These are phyloP conservation scores for Quercus suber DNA, from an alignment of 306 rosid genomes.

Conservation along the genomic window DNA sequence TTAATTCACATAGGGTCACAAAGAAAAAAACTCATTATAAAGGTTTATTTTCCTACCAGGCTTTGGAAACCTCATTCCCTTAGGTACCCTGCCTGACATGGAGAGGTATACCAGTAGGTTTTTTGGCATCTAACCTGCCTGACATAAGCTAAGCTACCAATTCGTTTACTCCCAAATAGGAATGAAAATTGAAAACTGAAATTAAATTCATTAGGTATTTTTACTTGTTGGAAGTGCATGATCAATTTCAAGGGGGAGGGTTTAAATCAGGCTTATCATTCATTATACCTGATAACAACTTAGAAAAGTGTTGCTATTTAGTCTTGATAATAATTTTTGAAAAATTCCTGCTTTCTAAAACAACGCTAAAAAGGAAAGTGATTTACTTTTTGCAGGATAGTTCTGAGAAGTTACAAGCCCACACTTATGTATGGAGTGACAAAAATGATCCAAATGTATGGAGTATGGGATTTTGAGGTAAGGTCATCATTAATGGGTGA, in stretches of 20 bases:
- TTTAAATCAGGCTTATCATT: neutral
- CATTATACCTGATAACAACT: neutral
- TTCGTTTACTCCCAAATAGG: neutral
- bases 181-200: neutral
- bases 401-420: slow-evolving; percentile 43
- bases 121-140: neutral
- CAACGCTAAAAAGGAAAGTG: neutral
- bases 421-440: slow-evolving; percentile 72
- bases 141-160: neutral
- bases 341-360: neutral
- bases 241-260: neutral
- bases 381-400: slow-evolving; percentile 44
- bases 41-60: neutral
- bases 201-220: neutral
- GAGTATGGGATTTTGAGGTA: slow-evolving; percentile 92
- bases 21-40: neutral
- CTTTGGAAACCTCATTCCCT: neutral
- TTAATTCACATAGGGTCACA: no score
- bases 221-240: neutral
- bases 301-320: neutral
- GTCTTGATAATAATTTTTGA: neutral
- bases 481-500: neutral
- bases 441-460: slow-evolving; percentile 70
- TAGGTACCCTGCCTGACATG: neutral
- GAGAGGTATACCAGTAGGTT: neutral